A percentile compares a stretch with the other conserved stretches of the same genome.
These are phyloP conservation scores for Lasiodiplodia sp. DNA, from an alignment of 2,329 filamentous ascomycete species.

Conservation along the genomic window DNA sequence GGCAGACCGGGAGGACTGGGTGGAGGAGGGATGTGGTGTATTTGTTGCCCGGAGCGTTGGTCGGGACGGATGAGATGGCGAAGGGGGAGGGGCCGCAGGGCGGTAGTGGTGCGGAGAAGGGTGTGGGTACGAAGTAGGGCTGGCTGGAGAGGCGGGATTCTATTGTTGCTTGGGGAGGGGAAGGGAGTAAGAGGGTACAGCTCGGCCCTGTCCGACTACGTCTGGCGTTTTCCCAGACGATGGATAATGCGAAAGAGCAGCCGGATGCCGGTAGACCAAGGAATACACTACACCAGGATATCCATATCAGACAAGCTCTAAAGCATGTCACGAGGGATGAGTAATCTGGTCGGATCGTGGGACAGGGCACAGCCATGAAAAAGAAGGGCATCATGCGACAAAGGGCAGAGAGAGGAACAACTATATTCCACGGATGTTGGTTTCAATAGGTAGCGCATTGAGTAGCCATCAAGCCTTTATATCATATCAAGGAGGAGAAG, in stretches of 20 bases:
- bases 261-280: not conserved
- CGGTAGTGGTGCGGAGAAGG: not conserved
- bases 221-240: not conserved
- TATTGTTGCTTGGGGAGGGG: not conserved
- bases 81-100: conserved; percentile 43
- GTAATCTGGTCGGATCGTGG: not conserved
- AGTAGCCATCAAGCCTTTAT: not conserved
- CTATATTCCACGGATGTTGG: not conserved
- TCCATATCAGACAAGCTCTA: not conserved
- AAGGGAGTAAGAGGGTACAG: not conserved
- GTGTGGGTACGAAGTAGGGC: not conserved
- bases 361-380: not conserved
- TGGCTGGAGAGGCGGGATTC: not conserved
- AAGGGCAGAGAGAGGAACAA: not conserved
- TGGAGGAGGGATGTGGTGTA: conserved; percentile 61
- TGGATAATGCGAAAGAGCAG: not conserved
- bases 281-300: not conserved
- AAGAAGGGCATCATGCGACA: not conserved
- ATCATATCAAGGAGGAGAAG: not conserved
- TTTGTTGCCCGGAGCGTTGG: conserved; percentile 66
- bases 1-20: conserved; percentile 33
- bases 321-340: not conserved
- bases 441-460: not conserved
- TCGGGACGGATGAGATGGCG: conserved; percentile 65
- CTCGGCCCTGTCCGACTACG: not conserved